Percentiles rank a stretch among this genome's conserved stretches.
Conservation (phyloP, 148 eudicot species). For the Vaccinium corymbosum region DNA sequence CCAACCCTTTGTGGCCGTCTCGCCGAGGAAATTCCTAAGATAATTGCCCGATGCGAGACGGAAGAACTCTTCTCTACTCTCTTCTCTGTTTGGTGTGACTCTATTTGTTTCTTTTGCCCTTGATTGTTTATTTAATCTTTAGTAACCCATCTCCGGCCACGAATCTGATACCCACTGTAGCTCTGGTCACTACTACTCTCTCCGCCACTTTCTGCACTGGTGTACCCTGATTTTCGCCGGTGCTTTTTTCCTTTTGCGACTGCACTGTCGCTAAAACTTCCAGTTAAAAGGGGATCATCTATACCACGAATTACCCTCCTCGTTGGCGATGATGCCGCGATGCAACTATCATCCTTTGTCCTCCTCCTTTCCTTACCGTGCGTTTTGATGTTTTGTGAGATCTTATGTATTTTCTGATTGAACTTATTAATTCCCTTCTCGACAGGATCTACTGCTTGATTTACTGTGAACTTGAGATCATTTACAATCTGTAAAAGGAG, state of each 20-base stretch:
- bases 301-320: conserved; percentile 72
- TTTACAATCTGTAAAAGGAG: conserved; percentile 66
- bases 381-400: conserved; percentile 82
- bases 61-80: not conserved
- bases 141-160: conserved; percentile 84
- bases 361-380: conserved; percentile 66
- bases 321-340: conserved; percentile 49
- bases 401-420: conserved; percentile 75
- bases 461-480: conserved; percentile 81
- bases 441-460: conserved; percentile 90
- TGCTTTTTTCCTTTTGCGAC: conserved; percentile 55
- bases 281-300: conserved; percentile 88
- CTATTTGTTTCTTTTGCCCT: not conserved
- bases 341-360: conserved; percentile 78
- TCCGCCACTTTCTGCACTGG: conserved; percentile 95
- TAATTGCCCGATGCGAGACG: not conserved
- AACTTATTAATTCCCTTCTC: conserved; percentile 88
- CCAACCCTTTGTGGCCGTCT: not conserved
- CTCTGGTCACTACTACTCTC: conserved; percentile 88
- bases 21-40: not conserved
- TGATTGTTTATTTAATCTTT: conserved; percentile 46
- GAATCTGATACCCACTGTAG: conserved; percentile 61
- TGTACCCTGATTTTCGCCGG: conserved; percentile 66
- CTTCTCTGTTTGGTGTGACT: not conserved
- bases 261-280: conserved; percentile 81